Evolutionary conservation across 2,329 filamentous ascomycete species (phyloP).

Genomic region (Scedosporium apiospermum): DNA sequence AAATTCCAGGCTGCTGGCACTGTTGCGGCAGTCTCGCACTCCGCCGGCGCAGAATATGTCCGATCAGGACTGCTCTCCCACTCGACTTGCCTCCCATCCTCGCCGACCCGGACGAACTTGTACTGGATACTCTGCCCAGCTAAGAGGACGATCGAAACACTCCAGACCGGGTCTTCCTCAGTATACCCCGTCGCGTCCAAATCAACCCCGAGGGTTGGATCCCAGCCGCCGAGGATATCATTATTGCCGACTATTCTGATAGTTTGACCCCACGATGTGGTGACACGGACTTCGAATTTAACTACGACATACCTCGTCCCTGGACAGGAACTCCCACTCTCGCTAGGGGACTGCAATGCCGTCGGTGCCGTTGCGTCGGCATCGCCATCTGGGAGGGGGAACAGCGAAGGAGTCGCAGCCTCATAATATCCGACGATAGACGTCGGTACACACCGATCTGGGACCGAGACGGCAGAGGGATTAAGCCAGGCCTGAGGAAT

Average conservation of each 20-base stretch:
- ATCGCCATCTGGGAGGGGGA: background rate
- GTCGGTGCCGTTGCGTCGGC: background rate
- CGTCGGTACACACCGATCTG: conserved; percentile 30
- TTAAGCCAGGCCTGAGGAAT: conserved; percentile 33
- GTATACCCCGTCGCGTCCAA: conserved; percentile 45
- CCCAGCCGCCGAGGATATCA: conserved; percentile 27
- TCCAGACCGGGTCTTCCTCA: conserved; percentile 43
- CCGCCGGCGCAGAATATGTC: conserved; percentile 17
- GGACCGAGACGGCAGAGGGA: conserved; percentile 36
- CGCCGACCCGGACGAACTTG: conserved; percentile 50
- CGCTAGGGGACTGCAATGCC: background rate
- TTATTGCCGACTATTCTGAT: conserved; percentile 45
- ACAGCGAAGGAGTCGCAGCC: background rate
- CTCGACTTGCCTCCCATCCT: conserved; percentile 31
- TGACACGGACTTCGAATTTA: conserved; percentile 50
- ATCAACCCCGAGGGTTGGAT: conserved; percentile 31
- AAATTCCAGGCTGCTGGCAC: background rate
- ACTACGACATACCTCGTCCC: conserved; percentile 20
- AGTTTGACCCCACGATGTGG: conserved; percentile 51
- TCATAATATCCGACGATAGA: background rate
- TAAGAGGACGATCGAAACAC: conserved; percentile 26
- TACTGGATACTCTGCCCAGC: conserved; percentile 36
- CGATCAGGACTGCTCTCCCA: conserved; percentile 49
- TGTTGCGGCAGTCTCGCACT: background rate
- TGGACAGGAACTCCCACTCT: background rate